phyloP scores from a whole-genome alignment of 2,329 filamentous ascomycete species.

The Sclerotinia nivalis region DNA sequence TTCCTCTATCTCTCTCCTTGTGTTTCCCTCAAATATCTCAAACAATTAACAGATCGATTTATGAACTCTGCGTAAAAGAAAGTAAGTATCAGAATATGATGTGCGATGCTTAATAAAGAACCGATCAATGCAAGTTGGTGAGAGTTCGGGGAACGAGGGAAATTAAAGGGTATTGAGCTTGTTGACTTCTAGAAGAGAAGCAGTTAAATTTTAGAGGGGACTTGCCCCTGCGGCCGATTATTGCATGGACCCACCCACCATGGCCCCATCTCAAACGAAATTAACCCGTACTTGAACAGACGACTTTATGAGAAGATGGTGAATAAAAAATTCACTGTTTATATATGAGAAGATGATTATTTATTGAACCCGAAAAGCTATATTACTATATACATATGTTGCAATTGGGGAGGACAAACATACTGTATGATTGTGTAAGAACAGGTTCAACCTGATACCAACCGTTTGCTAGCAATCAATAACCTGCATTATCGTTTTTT shows the following conservation, averaged over 20 bases:
- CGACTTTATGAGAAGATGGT: neutral
- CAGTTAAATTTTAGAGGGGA: constrained; percentile 24
- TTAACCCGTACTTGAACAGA: constrained; percentile 19
- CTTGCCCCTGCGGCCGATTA: constrained; percentile 24
- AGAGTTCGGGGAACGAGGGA: constrained; percentile 4
- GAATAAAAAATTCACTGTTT: neutral
- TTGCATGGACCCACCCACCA: constrained; percentile 10
- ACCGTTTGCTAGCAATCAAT: neutral
- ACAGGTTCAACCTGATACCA: neutral
- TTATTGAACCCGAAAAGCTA: neutral
- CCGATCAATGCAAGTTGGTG: constrained; percentile 16
- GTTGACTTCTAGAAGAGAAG: constrained; percentile 13
- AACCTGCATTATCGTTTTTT: constrained; percentile 3
- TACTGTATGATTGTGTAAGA: neutral
- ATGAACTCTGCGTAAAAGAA: constrained; percentile 10
- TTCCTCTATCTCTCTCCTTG: neutral
- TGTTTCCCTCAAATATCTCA: neutral
- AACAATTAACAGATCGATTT: constrained; percentile 12
- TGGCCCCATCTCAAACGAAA: constrained; percentile 15
- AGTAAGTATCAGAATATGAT: constrained; percentile 18
- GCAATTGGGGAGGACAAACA: too few relatives aligned
- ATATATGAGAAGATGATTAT: neutral
- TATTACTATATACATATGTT: neutral
- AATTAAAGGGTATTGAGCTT: constrained; percentile 23
- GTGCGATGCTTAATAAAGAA: constrained; percentile 18